Base-by-base conservation (phyloP, 352 stramenopile genomes). In the Globisporangium heterothallicum region DNA sequence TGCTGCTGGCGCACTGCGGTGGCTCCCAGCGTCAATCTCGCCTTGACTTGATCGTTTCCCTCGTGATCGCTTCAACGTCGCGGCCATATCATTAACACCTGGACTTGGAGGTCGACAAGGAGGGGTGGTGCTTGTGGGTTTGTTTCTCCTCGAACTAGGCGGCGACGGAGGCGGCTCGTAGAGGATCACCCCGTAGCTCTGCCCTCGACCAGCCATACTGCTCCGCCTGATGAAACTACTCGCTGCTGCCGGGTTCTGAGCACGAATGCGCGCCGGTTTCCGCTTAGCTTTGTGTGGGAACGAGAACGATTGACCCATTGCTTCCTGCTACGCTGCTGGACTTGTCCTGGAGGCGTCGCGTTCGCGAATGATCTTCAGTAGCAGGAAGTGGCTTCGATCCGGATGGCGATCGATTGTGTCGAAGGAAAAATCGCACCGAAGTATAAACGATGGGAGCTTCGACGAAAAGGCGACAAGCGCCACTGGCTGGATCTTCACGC, bases 51-150 rank as follows among this genome's bases (percentile, higher is more conserved):
- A 42, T 38, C 24, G 36, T 14, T 19, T 36, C 9, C 16, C 30
- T 36, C 26, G 29, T 12, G 26, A 38, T 6, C 13, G 46, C 30
- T 32, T 34, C 21, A n/a, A 7, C 5, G 36, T 22, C 14, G 25
- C 49, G 45, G 49, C 49, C 21, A 54, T 29, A 24, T 54, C 53
- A 45, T 60, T 60, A 35, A 42, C 8, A 10, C 53, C 44, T 3
- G 53, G 46, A 53, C 53, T 60, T 18, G 45, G 53, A 6, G 29
- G 22, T 13, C 36, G 49, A 8, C 30, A 8, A 36, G 30, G 30
- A 3, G 30, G 30, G 30, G 30, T 8, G 6, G 30, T 9, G 16
- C 18, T 5, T 18, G 13, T 4, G 21, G n/a, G 9, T 42, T n/a
- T 9, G 19, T 18, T 4, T 42, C 25, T 25, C 24, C 16, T 43